Percentiles rank a stretch among this genome's conserved stretches.
phyloP scores from a whole-genome alignment of 495 filamentous ascomycete species.

The Tuber aestivum region DNA sequence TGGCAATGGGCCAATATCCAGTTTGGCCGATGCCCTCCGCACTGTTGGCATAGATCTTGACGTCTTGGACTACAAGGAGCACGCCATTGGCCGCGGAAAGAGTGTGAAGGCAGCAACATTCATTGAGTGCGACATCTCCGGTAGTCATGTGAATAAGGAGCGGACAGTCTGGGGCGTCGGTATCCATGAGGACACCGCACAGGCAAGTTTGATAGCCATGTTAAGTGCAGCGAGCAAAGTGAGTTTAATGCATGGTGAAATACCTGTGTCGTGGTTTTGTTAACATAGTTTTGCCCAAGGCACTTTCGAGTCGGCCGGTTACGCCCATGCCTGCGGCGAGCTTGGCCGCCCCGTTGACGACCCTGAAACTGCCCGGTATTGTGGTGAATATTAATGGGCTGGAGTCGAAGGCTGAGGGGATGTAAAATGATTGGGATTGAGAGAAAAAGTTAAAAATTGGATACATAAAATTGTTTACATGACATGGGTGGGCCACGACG shows the following conservation, averaged over 20 bases:
- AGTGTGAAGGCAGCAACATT: slow-evolving; percentile 88
- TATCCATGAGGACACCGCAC: slow-evolving; percentile 89
- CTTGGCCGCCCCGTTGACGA: not conserved
- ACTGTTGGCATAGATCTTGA: slow-evolving; percentile 83
- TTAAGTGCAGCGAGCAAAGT: slow-evolving; percentile 84
- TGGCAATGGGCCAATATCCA: slow-evolving; percentile 86
- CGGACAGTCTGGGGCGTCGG: slow-evolving; percentile 88
- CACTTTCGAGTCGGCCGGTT: slow-evolving; percentile 23
- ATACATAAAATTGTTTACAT: not conserved
- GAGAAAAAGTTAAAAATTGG: slow-evolving; percentile 6
- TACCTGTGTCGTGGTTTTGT: not conserved
- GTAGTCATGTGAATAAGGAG: slow-evolving; percentile 48
- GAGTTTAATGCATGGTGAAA: slow-evolving; percentile 45
- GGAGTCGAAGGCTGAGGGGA: slow-evolving; percentile 28
- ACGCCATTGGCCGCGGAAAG: slow-evolving; percentile 73
- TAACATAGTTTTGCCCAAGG: slow-evolving; percentile 4
- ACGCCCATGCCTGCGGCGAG: slow-evolving; percentile 27
- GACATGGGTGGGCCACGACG: not conserved
- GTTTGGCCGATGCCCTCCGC: slow-evolving; percentile 73
- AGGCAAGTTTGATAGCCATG: slow-evolving; percentile 83
- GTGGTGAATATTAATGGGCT: slow-evolving; percentile 37
- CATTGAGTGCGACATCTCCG: slow-evolving; percentile 78
- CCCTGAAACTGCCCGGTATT: slow-evolving; percentile 1
- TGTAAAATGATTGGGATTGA: slow-evolving; percentile 3
- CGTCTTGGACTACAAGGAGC: slow-evolving; percentile 93